Evolutionary conservation across 2,329 filamentous ascomycete species (phyloP).

Genomic region (Didymosphaeria variabile): DNA sequence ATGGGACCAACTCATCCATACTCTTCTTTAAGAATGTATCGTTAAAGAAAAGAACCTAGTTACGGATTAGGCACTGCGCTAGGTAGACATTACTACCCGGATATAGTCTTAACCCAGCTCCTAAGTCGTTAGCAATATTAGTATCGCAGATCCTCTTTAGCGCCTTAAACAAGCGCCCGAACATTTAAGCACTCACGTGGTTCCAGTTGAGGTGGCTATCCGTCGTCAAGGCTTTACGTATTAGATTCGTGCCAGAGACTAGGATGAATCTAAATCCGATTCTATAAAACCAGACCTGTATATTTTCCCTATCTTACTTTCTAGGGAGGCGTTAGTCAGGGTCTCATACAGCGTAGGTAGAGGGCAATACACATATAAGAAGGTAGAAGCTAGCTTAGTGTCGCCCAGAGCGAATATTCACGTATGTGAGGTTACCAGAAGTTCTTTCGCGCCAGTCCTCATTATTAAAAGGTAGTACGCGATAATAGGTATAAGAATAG

Average conservation of each 20-base stretch:
- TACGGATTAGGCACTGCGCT: constrained; percentile 20
- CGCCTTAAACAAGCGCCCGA: constrained; percentile 15
- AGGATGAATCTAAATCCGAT: constrained; percentile 21
- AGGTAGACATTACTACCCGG: constrained; percentile 21
- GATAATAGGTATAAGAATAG: not conserved
- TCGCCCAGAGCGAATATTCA: not conserved
- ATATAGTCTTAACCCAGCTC: constrained; percentile 21
- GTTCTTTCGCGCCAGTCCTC: not conserved
- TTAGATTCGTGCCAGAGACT: constrained; percentile 13
- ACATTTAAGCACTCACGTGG: constrained; percentile 10
- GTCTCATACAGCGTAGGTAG: too few species aligned
- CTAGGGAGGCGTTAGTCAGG: not conserved
- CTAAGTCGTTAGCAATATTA: constrained; percentile 17
- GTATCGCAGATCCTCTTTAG: constrained; percentile 12
- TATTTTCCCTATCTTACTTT: not conserved
- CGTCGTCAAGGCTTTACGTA: constrained; percentile 15
- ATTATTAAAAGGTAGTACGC: not conserved
- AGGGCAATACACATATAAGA: constrained; percentile 1
- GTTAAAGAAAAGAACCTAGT: constrained; percentile 21
- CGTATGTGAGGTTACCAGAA: not conserved
- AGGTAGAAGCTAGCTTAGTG: not conserved
- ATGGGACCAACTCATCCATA: constrained; percentile 16
- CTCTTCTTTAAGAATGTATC: constrained; percentile 19
- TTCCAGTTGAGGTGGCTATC: constrained; percentile 18
- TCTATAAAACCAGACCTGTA: constrained; percentile 15